These are phyloP conservation scores for Trichosanthes cucumerina DNA, from an alignment of 306 rosid genomes.

Conservation along the genomic window DNA sequence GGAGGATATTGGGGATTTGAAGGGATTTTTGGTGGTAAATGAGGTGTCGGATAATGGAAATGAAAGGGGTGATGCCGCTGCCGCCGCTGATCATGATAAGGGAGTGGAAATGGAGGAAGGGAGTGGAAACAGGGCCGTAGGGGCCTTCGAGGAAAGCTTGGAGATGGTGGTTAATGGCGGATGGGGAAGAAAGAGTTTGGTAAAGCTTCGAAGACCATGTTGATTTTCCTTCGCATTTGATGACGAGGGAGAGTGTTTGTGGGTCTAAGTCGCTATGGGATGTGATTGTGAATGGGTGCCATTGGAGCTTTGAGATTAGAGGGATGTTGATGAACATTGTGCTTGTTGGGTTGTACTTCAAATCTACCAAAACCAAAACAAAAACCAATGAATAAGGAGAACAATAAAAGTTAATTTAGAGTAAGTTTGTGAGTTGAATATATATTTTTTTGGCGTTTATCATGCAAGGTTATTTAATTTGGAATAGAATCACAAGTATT, in stretches of 20 bases:
- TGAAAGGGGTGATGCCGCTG: slow-evolving; percentile 68
- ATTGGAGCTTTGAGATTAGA: slow-evolving; percentile 66
- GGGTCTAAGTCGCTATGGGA: slow-evolving; percentile 55
- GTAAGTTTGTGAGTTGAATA: too few species aligned
- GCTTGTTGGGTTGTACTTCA: slow-evolving; percentile 58
- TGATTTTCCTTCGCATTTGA: slow-evolving; percentile 51
- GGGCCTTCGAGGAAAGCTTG: slow-evolving; percentile 64
- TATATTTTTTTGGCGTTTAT: too few species aligned
- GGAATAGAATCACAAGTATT: too few species aligned
- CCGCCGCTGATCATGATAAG: slow-evolving; percentile 69
- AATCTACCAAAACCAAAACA: too few species aligned
- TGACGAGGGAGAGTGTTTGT: slow-evolving; percentile 46
- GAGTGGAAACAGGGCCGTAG: slow-evolving; percentile 47
- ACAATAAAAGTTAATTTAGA: too few species aligned
- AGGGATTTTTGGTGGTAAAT: slow-evolving; percentile 16
- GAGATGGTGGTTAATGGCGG: slow-evolving; percentile 30
- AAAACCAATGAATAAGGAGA: neutral
- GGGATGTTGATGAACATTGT: slow-evolving; percentile 61
- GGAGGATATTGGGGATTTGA: slow-evolving; percentile 34
- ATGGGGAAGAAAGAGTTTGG: slow-evolving; percentile 41
- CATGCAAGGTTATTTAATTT: too few species aligned
- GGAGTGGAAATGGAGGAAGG: slow-evolving; percentile 39
- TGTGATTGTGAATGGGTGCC: slow-evolving; percentile 83
- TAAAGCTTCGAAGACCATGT: slow-evolving; percentile 55
- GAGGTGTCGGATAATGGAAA: slow-evolving; percentile 52